phyloP scores from a whole-genome alignment of 164 flowering plant species.

The Amborella trichopoda region DNA sequence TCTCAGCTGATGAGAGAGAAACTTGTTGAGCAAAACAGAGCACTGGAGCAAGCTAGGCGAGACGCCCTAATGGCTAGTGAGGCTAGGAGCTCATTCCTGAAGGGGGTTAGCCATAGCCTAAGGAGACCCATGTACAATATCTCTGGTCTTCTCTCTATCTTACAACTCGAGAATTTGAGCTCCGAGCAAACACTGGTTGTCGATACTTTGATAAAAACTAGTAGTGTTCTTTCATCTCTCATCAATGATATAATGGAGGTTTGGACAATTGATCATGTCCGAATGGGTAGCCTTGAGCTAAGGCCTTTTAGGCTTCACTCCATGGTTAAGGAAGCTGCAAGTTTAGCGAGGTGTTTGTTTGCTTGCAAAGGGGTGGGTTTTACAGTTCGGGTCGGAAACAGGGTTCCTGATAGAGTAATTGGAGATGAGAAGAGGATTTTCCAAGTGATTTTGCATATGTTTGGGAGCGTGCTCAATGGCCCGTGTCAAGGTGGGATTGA shows the following conservation, averaged over 20 bases:
- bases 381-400: slow-evolving; percentile 38
- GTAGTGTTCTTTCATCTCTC: slow-evolving; percentile 62
- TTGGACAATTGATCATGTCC: slow-evolving; percentile 44
- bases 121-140: slow-evolving; percentile 89
- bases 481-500: slow-evolving; percentile 25
- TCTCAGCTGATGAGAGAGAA: slow-evolving; percentile 86
- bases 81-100: slow-evolving; percentile 74
- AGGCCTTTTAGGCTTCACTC: slow-evolving; percentile 49
- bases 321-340: slow-evolving; percentile 67
- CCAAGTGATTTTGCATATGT: slow-evolving; percentile 89
- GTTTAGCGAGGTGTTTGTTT: slow-evolving; percentile 70
- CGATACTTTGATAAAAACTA: slow-evolving; percentile 58
- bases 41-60: slow-evolving; percentile 57
- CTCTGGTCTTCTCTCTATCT: slow-evolving; percentile 68
- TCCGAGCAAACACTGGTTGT: slow-evolving; percentile 43
- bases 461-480: slow-evolving; percentile 55
- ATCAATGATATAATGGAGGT: slow-evolving; percentile 73
- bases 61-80: slow-evolving; percentile 91
- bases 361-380: slow-evolving; percentile 43
- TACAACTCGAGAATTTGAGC: slow-evolving; percentile 47
- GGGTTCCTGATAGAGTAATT: slow-evolving; percentile 50
- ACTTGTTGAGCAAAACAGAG: slow-evolving; percentile 72
- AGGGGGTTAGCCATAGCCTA: slow-evolving; percentile 84
- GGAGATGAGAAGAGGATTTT: slow-evolving; percentile 86
- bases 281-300: slow-evolving; percentile 48